phyloP scores from a whole-genome alignment of 257 asterid species.

The Solanum paucissectum region DNA sequence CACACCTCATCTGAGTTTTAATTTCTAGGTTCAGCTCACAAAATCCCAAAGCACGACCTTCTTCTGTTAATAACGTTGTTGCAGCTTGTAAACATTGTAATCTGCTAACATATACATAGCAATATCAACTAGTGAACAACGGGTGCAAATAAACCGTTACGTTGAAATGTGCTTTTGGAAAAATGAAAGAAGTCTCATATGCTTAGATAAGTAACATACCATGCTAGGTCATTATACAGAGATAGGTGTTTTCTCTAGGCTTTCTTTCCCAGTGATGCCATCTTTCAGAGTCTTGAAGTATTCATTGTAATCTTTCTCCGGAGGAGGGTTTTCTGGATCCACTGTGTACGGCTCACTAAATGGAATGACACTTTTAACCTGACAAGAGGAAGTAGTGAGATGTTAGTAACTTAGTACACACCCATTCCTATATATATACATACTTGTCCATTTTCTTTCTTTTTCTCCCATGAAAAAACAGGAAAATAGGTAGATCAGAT shows the following conservation, averaged over 20 bases:
- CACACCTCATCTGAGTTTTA: background rate
- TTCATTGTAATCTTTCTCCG: constrained; percentile 71
- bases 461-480: background rate
- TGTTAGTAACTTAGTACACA: background rate
- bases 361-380: constrained; percentile 90
- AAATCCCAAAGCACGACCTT: background rate
- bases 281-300: constrained; percentile 68
- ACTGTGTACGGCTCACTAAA: constrained; percentile 88
- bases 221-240: constrained; percentile 27
- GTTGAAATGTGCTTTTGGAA: background rate
- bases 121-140: background rate
- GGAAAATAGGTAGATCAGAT: background rate
- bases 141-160: background rate
- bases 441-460: background rate
- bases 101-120: background rate
- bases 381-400: background rate
- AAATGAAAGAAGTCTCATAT: background rate
- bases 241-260: constrained; percentile 58
- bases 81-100: background rate
- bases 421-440: too few species aligned
- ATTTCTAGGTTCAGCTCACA: background rate
- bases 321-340: constrained; percentile 92
- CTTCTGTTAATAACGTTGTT: background rate
- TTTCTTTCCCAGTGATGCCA: constrained; percentile 89
- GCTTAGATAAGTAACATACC: constrained; percentile 10